Base-by-base conservation (phyloP, 257 asterid species). In the Salvia hispanica region DNA sequence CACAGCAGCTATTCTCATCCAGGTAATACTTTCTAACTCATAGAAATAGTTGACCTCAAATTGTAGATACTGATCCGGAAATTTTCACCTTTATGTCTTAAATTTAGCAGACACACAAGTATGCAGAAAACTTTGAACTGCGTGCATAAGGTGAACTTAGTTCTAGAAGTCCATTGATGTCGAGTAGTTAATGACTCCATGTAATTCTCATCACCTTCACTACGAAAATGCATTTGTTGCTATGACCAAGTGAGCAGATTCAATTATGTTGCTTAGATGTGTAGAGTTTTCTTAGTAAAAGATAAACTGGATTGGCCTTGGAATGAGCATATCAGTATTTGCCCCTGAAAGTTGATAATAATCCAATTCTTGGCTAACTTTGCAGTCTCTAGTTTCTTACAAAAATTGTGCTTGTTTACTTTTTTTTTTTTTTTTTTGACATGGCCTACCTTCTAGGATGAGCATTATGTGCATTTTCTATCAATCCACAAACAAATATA, bases 1-100 rank as follows among this genome's bases (percentile, higher is more conserved):
- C 68, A 79, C 54, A 36, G 94, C 95, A 72, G 90, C 92, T 44
- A 60, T 68, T 52, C 40, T 47, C 40, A 79, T 91, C 72, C 96
- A 92, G 96, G 96, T 87, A 75, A 72, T 56, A 46, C 37, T 46
- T 70, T 56, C 75, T 16, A 52, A 14, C 54, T 51, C 36, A 37
- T 37, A 61, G 11, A 5, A 15, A 37, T 37, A 61, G 11, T 9
- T 62, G 21, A 28, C 50, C 1, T 12, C 12, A 42, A 7, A 53
- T 14, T 56, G 18, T 36, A 62, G 62, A 61, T 15, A 25, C 44
- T 36, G 13, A 56, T 15, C 28, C 34, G 5, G 46, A 40, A 45
- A 39, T 40, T 10, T 25, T 39, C 10, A 9, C 54, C 25, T n/a
- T 14, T 5, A 9, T 37, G 11, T 60, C 34, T 37, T 48, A n/a